Base-by-base conservation (phyloP, 164 flowering plant genomes). In the Annona squamosa region DNA sequence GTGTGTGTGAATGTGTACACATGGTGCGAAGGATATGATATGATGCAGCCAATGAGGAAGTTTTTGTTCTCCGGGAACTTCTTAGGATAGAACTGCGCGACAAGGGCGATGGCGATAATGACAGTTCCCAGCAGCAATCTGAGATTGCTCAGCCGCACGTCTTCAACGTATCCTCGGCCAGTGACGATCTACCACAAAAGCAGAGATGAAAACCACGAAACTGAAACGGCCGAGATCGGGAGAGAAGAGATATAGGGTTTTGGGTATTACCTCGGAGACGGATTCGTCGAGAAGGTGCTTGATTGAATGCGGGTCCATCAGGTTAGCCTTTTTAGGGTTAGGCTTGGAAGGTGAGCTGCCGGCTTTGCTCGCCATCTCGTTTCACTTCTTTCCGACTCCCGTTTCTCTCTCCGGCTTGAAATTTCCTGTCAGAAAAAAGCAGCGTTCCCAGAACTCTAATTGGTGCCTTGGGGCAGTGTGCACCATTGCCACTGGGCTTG, bases 81-180 rank as follows among this genome's bases (percentile, higher is more conserved):
- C 91, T 91, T 93, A 19, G 86, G 86, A 83, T 95, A 89, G 79
- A 95, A 95, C 76, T 93, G 98, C 63, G 98, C 99, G 2, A 89
- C 77, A 2, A 95, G 87, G 5, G 98, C 98, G 66, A 93, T 86
- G 61, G 78, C 74, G 2, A 95, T 90, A 68, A 93, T 87, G 47
- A 88, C 71, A 3, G 80, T 69, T 66, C 98, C 99, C 76, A 93
- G 19, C 26, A 89, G 71, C 85, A 91, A 77, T 70, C 84, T 84
- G 0, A 88, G 56, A 78, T 95, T 95, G 81, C 98, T 93, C 87
- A 91, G 45, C 78, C 86, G 87, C 82, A 87, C 89, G 77, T 95
- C 87, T 79, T 95, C 99, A 19, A 71, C 79, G 73, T 87, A 95
- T 45, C 97, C 97, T 26, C 87, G 85, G 73, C 86, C 72, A 3